phyloP scores from a whole-genome alignment of 768 basidiomycete genomes.

The Hortiboletus campestris region DNA sequence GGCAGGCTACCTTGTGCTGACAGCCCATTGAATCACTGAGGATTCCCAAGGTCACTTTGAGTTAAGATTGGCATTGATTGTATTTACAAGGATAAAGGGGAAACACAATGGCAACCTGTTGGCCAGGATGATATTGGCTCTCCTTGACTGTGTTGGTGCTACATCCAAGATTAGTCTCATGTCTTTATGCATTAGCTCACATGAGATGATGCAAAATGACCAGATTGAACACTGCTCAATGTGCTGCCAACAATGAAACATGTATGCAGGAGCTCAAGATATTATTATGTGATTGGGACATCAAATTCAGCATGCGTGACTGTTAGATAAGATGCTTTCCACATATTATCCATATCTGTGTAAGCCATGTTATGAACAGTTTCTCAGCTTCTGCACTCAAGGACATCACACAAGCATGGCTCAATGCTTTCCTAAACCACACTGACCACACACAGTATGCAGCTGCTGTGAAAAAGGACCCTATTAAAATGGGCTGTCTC shows the following conservation, averaged over 20 bases:
- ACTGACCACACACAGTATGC: background rate
- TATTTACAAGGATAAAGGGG: background rate
- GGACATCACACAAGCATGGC: background rate
- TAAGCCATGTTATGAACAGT: background rate
- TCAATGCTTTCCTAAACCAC: background rate
- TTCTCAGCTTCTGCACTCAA: background rate
- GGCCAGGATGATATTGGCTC: background rate
- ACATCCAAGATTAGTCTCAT: background rate
- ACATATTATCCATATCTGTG: background rate
- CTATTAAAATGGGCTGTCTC: background rate
- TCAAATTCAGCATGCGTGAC: no score
- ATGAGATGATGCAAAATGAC: background rate
- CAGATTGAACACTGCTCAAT: background rate
- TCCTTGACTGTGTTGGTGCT: background rate
- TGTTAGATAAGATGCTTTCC: background rate
- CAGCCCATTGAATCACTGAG: background rate
- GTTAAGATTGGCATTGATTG: background rate
- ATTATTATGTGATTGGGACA: no score
- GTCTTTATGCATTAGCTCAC: background rate
- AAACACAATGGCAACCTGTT: background rate
- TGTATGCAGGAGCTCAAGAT: background rate
- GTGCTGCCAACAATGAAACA: background rate
- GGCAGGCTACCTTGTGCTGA: background rate
- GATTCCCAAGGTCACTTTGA: background rate
- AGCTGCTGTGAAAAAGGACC: background rate